phyloP scores from a whole-genome alignment of 2,329 filamentous ascomycete genomes.

The Aspergillus spinulosporus region DNA sequence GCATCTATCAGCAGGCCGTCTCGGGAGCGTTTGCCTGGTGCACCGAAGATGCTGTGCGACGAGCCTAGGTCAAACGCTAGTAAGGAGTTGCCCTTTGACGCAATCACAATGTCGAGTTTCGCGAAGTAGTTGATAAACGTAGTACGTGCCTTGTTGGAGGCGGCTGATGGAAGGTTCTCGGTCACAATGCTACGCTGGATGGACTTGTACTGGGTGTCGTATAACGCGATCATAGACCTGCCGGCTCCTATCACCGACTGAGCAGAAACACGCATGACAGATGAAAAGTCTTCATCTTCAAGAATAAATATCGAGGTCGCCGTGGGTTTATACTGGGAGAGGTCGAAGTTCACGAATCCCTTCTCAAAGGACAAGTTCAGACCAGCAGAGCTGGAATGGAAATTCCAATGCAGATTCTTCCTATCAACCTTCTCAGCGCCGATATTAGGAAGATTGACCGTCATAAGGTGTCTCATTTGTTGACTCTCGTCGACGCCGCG shows the following conservation, averaged over 20 bases:
- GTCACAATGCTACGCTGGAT: slow-evolving; percentile 45
- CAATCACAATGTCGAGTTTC: slow-evolving; percentile 46
- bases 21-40: slow-evolving; percentile 41
- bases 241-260: slow-evolving; percentile 45
- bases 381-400: slow-evolving; percentile 42
- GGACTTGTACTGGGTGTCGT: slow-evolving; percentile 50
- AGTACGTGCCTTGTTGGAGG: slow-evolving; percentile 28
- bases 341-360: slow-evolving; percentile 45
- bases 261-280: slow-evolving; percentile 45
- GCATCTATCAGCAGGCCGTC: slow-evolving; percentile 46
- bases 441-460: slow-evolving; percentile 36
- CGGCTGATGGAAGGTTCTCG: slow-evolving; percentile 30
- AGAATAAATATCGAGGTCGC: slow-evolving; percentile 42
- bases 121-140: slow-evolving; percentile 47
- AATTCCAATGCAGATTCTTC: slow-evolving; percentile 38
- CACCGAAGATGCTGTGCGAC: slow-evolving; percentile 29
- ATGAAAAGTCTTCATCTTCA: slow-evolving; percentile 39
- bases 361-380: slow-evolving; percentile 42
- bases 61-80: slow-evolving; percentile 47
- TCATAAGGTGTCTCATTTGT: slow-evolving; percentile 40
- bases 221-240: slow-evolving; percentile 45
- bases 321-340: slow-evolving; percentile 45
- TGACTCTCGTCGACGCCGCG: slow-evolving; percentile 33
- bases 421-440: slow-evolving; percentile 29
- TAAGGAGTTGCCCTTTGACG: slow-evolving; percentile 43